Conservation (phyloP, 2,329 filamentous ascomycete genomes). For the Colletotrichum caudatum region DNA sequence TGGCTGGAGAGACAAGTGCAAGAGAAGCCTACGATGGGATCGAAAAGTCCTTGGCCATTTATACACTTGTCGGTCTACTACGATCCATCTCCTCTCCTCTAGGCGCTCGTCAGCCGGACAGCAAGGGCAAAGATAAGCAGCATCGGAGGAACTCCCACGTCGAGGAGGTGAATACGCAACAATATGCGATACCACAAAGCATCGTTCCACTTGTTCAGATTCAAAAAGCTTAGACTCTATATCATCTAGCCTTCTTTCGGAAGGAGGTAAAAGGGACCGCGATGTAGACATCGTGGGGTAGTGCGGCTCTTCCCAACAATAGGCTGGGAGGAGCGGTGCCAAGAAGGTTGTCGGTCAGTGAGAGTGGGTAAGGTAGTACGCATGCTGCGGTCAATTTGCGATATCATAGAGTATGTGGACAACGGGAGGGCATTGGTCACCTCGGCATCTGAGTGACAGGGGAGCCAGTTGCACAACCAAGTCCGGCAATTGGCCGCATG, state of each 20-base stretch:
- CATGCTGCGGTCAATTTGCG: conserved; percentile 1
- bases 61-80: conserved; percentile 7
- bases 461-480: background rate
- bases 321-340: conserved; percentile 11
- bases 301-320: conserved; percentile 12
- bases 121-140: conserved; percentile 25
- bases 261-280: conserved; percentile 19
- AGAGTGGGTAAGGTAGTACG: conserved; percentile 19
- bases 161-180: conserved; percentile 24
- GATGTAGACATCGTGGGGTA: background rate
- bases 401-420: conserved; percentile 1
- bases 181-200: background rate
- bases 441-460: conserved; percentile 24
- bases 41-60: background rate
- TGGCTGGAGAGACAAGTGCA: conserved; percentile 14
- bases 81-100: background rate
- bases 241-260: conserved; percentile 14
- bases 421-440: conserved; percentile 2
- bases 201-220: background rate
- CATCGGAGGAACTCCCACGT: conserved; percentile 29
- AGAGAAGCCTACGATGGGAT: background rate
- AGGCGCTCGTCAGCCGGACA: background rate
- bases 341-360: conserved; percentile 8
- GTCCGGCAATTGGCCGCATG: conserved; percentile 13
- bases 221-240: background rate